Evolutionary conservation across 257 asterid species (phyloP).

Genomic region (Petunia secreta): DNA sequence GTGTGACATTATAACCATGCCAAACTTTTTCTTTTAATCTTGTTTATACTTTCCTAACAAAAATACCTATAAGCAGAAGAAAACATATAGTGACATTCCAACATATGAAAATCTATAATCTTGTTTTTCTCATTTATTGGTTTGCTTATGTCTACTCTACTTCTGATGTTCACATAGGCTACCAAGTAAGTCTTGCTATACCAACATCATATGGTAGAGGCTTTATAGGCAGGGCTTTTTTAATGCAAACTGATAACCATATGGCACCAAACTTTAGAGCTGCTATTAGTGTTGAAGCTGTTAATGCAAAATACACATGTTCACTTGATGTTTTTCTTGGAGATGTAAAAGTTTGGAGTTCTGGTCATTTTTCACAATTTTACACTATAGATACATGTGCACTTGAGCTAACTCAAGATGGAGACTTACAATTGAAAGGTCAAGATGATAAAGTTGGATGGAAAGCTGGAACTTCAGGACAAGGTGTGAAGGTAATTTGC

Average conservation of each 20-base stretch:
- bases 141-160: slow-evolving; percentile 34
- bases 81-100: slow-evolving; percentile 21
- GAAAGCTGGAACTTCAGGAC: slow-evolving; percentile 82
- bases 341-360: slow-evolving; percentile 79
- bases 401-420: slow-evolving; percentile 51
- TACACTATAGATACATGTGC: slow-evolving; percentile 59
- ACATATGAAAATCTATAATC: slow-evolving; percentile 49
- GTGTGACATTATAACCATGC: slow-evolving; percentile 28
- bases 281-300: slow-evolving; percentile 68
- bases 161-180: slow-evolving; percentile 54
- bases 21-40: slow-evolving; percentile 3
- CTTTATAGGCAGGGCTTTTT: slow-evolving; percentile 70
- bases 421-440: slow-evolving; percentile 69
- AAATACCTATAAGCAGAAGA: slow-evolving; percentile 21
- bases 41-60: neutral
- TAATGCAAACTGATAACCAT: slow-evolving; percentile 51
- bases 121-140: slow-evolving; percentile 37
- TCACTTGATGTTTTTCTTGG: slow-evolving; percentile 76
- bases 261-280: slow-evolving; percentile 54
- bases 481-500: slow-evolving; percentile 77
- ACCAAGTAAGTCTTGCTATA: slow-evolving; percentile 61
- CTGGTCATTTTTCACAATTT: slow-evolving; percentile 69
- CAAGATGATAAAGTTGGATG: slow-evolving; percentile 60
- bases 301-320: slow-evolving; percentile 52
- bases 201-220: slow-evolving; percentile 60